Base-by-base conservation (phyloP, 108 stramenopile species). In the Cyclotella cryptica region DNA sequence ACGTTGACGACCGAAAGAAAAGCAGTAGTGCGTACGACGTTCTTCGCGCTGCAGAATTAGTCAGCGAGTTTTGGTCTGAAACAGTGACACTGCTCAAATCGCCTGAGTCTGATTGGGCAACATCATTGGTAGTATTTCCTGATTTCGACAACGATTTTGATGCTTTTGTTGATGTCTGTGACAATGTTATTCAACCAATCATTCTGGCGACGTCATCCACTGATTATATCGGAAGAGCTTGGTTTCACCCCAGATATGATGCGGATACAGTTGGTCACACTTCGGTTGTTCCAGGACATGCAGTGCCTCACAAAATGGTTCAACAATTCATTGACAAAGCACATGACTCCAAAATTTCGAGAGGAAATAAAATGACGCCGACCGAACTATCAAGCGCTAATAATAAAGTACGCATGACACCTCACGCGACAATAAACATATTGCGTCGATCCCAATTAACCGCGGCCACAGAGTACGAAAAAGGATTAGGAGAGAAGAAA, bases 371-470 rank as follows among this genome's bases (percentile, higher is more conserved):
- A 14, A 21, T 29, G 44, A 10, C 46, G 13, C 22, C 4, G 0
- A 30, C 6, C 27, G 62, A 26, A 10, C 59, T 87, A 17, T 80
- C 52, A 10, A 39, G 26, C 13, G 78, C 87, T 19, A 88, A 88
- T 45, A 85, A 88, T 79, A 71, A 57, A 41, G 84, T 89, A n/a
- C 75, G 88, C 46, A 72, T 58, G 55, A 89, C 86, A 22, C 86
- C 86, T 13, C 86, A 86, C 64, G 88, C 88, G 17, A 86, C 86
- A 66, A 86, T 89, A 1, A 89, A 89, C 49, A 74, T 89, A 17
- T 77, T 89, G 18, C 68, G 88, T 13, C 69, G 84, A 19, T 74
- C 80, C 1, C 88, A 89, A 64, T 72, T 88, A 40, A 54, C 39
- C 42, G 82, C 82, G 5, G 78, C 85, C 13, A 66, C 59, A 24